Conservation (phyloP, 805 yeast genomes). For the Kockiozyma suomiensis region DNA sequence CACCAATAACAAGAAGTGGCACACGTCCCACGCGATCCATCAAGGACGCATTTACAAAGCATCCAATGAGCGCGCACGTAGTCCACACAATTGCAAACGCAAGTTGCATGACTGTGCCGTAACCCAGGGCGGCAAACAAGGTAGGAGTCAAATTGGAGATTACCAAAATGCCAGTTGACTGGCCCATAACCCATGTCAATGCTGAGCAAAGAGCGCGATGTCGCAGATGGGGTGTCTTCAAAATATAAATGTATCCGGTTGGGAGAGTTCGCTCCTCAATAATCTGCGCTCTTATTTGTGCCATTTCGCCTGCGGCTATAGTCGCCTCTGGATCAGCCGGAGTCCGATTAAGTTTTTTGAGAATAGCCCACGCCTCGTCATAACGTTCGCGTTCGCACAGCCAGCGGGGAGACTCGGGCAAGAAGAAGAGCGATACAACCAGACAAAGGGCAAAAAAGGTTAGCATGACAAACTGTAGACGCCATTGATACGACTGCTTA, state of each 20-base stretch:
- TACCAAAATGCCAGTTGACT: neutral
- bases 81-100: neutral
- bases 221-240: neutral
- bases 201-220: neutral
- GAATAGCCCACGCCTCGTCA: constrained; percentile 55
- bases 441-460: constrained; percentile 61
- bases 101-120: neutral
- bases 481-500: constrained; percentile 54
- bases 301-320: no score
- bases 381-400: constrained; percentile 69
- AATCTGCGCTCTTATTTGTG: no score
- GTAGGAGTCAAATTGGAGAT: neutral
- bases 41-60: neutral
- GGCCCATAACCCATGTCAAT: neutral
- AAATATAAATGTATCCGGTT: neutral
- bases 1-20: neutral
- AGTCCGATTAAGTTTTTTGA: neutral
- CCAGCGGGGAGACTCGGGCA: constrained; percentile 90
- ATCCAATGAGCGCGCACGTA: no score
- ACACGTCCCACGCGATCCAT: neutral
- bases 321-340: no score
- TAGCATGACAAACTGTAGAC: constrained; percentile 79
- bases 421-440: constrained; percentile 51
- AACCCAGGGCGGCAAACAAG: neutral
- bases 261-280: no score